Conservation (phyloP, 2,329 filamentous ascomycete genomes). For the Drechslerella coelobrocha region DNA sequence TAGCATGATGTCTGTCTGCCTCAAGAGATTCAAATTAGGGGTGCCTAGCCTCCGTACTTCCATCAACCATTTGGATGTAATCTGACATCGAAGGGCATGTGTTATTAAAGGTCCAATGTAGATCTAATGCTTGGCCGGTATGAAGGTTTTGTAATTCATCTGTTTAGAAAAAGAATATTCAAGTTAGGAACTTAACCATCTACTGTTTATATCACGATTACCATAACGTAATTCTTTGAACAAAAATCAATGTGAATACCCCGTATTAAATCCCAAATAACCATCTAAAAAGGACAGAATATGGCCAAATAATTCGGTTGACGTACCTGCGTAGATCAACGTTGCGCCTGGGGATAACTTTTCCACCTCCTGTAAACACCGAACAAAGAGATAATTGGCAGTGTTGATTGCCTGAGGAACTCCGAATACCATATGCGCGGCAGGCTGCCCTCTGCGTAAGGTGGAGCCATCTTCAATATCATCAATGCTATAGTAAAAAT, state of each 20-base stretch:
- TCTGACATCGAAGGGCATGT: conserved; percentile 15
- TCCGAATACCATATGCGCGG: conserved; percentile 33
- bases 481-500: conserved; percentile 12
- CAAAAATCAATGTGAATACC: too few relatives aligned
- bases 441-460: conserved; percentile 12
- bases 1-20: not conserved
- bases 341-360: conserved; percentile 20
- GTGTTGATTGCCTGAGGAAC: conserved; percentile 23
- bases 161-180: not conserved
- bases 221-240: too few relatives aligned
- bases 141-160: conserved; percentile 31
- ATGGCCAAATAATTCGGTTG: too few relatives aligned
- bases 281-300: too few relatives aligned
- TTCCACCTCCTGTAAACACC: conserved; percentile 11
- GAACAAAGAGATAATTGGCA: conserved; percentile 27
- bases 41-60: conserved; percentile 34
- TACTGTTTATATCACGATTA: not conserved
- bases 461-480: conserved; percentile 29
- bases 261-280: too few relatives aligned
- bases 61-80: conserved; percentile 36
- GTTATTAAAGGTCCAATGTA: conserved; percentile 29
- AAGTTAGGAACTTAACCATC: too few relatives aligned
- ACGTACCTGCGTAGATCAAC: conserved; percentile 14
- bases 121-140: conserved; percentile 15
- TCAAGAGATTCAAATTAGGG: not conserved